Evolutionary conservation across 1,284 basidiomycete genomes (phyloP), one percentile per base, ranked within the genome.

Genomic region (Leccinum fuscescens): DNA sequence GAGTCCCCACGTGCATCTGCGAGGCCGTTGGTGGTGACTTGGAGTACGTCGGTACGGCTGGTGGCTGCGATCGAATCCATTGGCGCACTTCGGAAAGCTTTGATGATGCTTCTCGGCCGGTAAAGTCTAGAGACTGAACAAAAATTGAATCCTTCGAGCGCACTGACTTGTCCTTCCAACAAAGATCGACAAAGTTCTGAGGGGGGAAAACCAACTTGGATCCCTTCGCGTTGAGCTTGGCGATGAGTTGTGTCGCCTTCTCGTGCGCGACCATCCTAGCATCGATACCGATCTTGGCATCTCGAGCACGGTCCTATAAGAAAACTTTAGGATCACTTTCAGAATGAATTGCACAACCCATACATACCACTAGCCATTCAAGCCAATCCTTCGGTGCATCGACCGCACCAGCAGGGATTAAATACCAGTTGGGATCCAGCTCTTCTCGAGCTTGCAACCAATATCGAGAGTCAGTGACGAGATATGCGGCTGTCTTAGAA

Each of bases 381-480:
- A 88, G 80, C 92, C 92, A 94, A 67, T 92, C 87, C 64, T 82
- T 83, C 1, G 85, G 82, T 2, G 80, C 84, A 37, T 82, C 81
- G 9, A 74, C 66, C 1, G 78, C 72, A 1, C 93, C 94, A 2
- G 89, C 86, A 57, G 81, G 79, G 57, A 94, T 80, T 39, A 96
- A 68, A 12, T 80, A 79, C 94, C 94, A 98, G 65, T 92, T 87
- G 17, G 75, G 65, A 71, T 94, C 91, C 15, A 94, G 76, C 71
- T 96, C 86, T 11, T 86, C 79, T 8, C 81, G 81, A 6, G 94
- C 94, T 76, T 95, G 93, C 1, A 89, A 72, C 89, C 93, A 96
- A 74, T 97, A 97, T 29, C 94, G 83, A 27, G 93, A 92, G 74
- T 98, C 94, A 20, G 89, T 90, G 65, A 96, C 82, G 29, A 97